Evolutionary conservation across 805 yeast species (phyloP), one percentile per base, ranked within the genome.

Genomic region (Candida boleticola): DNA sequence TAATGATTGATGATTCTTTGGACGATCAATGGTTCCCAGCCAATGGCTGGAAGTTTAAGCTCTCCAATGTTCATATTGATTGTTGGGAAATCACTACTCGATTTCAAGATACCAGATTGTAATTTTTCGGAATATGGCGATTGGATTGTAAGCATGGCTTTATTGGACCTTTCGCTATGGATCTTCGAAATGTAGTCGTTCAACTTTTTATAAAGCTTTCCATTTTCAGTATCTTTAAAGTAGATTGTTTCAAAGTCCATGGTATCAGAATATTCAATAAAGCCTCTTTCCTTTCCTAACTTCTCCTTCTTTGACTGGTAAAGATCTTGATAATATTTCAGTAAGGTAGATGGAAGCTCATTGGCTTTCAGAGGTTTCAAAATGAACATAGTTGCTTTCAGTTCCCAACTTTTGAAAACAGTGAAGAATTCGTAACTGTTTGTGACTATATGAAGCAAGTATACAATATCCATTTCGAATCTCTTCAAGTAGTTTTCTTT

Each of bases 351-450:
- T 6, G 86, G 82, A 30, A 85, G 64, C 37, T 75, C 81, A 52
- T 81, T 89, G 0, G 95, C 90, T 3, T 72, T 58, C 0, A 85
- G 74, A 3, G 96, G 93, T 53, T 87, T 86, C 51, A 85, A 64
- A 17, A 84, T 76, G 50, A 75, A 78, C 18, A 86, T 57, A 1
- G 62, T 57, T 0, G 78, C 80, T 2, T 63, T 60, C 3, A 66
- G 58, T 16, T 74, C 78, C 81, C 88, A 79, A 0, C 89, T 73
- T 43, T 79, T 76, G 66, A 84, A 83, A 6, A 89, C 49, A 0
- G 85, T 68, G 56, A 76, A 86, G 25, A 87, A 76, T 49, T 87
- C 92, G 55, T 89, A 86, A 29, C 87, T 85, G 52, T 83, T 84
- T 2, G 88, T 76, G 5, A 75, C 74, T 39, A 84, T 64, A 55